Evolutionary conservation across 1,139 yeast genomes (phyloP), one percentile per base, ranked within the genome.

Genomic region (Nakaseomyces sp.): DNA sequence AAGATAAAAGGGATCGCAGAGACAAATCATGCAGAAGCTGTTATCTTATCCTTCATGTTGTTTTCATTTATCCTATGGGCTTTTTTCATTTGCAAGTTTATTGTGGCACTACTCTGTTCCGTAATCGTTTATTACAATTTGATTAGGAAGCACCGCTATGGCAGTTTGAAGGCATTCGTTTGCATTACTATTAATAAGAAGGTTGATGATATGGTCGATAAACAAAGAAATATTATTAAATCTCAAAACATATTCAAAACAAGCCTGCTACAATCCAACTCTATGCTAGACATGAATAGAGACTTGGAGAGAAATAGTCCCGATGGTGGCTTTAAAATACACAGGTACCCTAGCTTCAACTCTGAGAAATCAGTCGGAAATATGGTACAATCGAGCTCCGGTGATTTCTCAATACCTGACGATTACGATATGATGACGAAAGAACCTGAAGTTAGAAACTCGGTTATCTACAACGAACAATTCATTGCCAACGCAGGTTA

Each of bases 41-140:
- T 87, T 16, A 74, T 86, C 40, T 61, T 87, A 28, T 76, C 87
- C 25, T 73, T 84, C 53, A 85, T 85, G 89, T 70, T 83, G 41
- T 71, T 83, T 48, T 84, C 95, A 3, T 74, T 86, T 54, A 63
- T 75, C n/a, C 72, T 87, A 54, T 87, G 89, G 88, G 70, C 79
- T 12, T 22, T 51, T 12, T 46, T 51, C 19, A 45, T 51, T 9
- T 10, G 43, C 1, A 51, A 51, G 44, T 45, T 51, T n/a, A n/a
- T 41, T 7, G 10, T 49, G 8, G 51, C 50, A 0, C 15, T 37
- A 13, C 22, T 37, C 5, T 68, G 75, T 49, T 73, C 75, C 40
- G 56, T 78, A 4, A 86, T 84, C 1, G 72, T 82, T 9, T 72
- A 71, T 49, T 66, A 71, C 45, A 74, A 71, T 48, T 60, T 81